These are phyloP conservation scores for Plasmodium cynomolgi DNA, from an alignment of 169 alveolate genomes.

Conservation along the genomic window DNA sequence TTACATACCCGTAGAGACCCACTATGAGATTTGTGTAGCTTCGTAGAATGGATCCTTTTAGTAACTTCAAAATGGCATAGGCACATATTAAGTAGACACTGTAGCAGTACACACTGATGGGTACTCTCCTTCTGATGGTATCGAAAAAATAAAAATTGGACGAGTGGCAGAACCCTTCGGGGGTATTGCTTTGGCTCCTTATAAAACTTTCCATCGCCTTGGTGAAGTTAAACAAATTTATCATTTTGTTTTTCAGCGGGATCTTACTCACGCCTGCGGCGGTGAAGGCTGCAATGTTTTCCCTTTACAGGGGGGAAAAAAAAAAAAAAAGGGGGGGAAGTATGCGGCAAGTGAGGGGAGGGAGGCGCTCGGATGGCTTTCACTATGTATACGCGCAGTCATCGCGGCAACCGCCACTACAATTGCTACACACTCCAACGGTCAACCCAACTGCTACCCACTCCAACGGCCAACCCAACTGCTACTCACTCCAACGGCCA, in stretches of 20 bases:
- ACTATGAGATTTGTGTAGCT: slow-evolving; percentile 44
- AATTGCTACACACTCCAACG: background rate
- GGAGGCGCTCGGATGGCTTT: background rate
- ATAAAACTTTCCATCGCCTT: slow-evolving; percentile 57
- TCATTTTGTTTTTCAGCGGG: slow-evolving; percentile 37
- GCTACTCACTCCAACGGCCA: no score
- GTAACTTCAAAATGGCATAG: slow-evolving; percentile 46
- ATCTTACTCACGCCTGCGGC: slow-evolving; percentile 39
- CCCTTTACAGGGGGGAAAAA: slow-evolving; percentile 26
- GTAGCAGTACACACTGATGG: slow-evolving; percentile 59
- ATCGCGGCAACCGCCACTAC: background rate
- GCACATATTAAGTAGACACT: slow-evolving; percentile 67
- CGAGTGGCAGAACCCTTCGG: slow-evolving; percentile 69
- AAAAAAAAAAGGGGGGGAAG: background rate
- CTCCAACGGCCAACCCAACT: no score
- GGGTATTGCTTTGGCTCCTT: slow-evolving; percentile 71
- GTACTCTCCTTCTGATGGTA: slow-evolving; percentile 43
- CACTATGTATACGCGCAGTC: background rate
- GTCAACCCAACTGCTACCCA: no score
- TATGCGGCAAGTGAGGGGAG: background rate
- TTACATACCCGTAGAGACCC: slow-evolving; percentile 33
- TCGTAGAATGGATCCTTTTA: slow-evolving; percentile 28
- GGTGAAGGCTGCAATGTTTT: slow-evolving; percentile 65
- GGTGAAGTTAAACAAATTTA: slow-evolving; percentile 45
- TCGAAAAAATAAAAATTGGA: slow-evolving; percentile 63